Conservation (phyloP, 2,329 filamentous ascomycete species). For the Penicillium sp. region DNA sequence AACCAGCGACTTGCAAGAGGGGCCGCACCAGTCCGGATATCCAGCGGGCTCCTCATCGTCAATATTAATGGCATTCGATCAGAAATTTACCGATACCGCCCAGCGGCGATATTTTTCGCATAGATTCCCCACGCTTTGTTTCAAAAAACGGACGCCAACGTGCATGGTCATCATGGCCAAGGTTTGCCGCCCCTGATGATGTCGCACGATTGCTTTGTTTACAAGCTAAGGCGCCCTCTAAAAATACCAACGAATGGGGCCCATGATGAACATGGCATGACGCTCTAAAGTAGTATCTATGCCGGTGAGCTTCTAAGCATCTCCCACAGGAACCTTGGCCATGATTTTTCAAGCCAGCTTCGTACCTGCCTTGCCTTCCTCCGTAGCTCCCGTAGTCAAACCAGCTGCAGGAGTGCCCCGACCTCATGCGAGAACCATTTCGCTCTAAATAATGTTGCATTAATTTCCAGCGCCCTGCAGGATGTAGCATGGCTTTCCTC, state of each 20-base stretch:
- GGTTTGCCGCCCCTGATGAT: not conserved
- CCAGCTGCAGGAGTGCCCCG: not conserved
- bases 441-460: not conserved
- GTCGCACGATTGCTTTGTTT: slow-evolving; percentile 15
- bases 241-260: slow-evolving; percentile 13
- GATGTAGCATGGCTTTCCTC: not conserved
- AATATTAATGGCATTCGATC: not conserved
- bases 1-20: not conserved
- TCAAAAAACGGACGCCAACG: not conserved
- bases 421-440: not conserved
- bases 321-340: not conserved
- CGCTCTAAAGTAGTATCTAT: not conserved
- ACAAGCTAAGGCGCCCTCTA: slow-evolving; percentile 10
- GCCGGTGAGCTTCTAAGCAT: not conserved
- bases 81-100: not conserved
- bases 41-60: not conserved
- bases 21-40: not conserved
- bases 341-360: not conserved
- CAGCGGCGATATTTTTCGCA: not conserved
- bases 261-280: not conserved
- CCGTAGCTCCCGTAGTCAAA: not conserved
- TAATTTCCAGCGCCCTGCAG: not conserved
- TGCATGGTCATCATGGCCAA: not conserved
- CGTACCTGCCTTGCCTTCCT: not conserved
- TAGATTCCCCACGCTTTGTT: not conserved